Conservation (phyloP, 176 grass and related monocot species). For the Rhynchospora tenuis region DNA sequence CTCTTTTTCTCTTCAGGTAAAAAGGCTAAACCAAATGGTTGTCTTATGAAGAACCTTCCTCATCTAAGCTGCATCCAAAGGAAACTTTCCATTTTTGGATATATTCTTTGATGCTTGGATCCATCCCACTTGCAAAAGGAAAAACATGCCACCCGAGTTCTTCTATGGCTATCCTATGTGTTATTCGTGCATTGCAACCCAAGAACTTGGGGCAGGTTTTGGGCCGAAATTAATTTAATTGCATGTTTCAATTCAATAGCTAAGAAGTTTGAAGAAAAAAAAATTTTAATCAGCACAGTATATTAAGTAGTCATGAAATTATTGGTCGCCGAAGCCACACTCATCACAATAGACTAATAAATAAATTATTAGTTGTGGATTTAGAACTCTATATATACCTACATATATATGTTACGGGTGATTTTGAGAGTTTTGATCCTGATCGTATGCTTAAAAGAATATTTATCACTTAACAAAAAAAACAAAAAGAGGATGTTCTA, state of each 20-base stretch:
- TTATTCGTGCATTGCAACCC: neutral
- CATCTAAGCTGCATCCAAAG: constrained; percentile 27
- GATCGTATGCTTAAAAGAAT: too few relatives aligned
- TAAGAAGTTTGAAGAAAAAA: neutral
- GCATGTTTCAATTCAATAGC: neutral
- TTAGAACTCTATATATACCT: too few relatives aligned
- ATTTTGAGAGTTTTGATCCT: too few relatives aligned
- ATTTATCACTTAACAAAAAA: too few relatives aligned
- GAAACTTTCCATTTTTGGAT: constrained; percentile 41
- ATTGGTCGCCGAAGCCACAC: too few relatives aligned
- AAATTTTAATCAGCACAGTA: too few relatives aligned
- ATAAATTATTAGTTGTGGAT: too few relatives aligned
- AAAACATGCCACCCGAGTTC: neutral
- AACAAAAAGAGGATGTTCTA: too few relatives aligned
- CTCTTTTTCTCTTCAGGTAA: constrained; percentile 53
- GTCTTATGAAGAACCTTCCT: constrained; percentile 40
- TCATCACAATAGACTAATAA: too few relatives aligned
- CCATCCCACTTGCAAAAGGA: constrained; percentile 9
- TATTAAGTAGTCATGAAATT: too few relatives aligned
- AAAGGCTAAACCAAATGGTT: constrained; percentile 32
- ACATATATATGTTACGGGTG: too few relatives aligned
- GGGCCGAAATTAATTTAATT: neutral
- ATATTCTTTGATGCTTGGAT: constrained; percentile 24
- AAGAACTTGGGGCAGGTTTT: neutral
- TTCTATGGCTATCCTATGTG: neutral